These are phyloP conservation scores for Neurospora terricola DNA, from an alignment of 495 filamentous ascomycete genomes.

Conservation along the genomic window DNA sequence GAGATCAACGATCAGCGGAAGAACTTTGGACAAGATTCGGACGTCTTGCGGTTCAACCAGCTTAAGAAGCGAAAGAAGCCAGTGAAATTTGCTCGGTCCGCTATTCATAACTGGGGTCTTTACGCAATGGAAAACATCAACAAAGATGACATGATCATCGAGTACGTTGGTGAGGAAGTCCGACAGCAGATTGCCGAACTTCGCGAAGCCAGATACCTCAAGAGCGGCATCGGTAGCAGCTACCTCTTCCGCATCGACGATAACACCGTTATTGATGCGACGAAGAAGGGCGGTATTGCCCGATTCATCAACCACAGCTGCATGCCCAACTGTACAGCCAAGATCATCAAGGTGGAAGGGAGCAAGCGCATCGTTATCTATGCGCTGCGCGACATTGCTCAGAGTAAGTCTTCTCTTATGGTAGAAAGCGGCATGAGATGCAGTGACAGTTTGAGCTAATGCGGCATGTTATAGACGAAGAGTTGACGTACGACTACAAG, in stretches of 20 bases:
- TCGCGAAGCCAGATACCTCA: conserved; percentile 81
- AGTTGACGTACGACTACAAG: conserved; percentile 99
- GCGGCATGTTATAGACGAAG: conserved; percentile 60
- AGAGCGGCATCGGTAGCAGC: conserved; percentile 92
- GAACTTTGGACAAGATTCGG: conserved; percentile 72
- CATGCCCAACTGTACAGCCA: conserved; percentile 95
- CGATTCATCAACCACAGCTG: conserved; percentile 99
- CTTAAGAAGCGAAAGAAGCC: conserved; percentile 99
- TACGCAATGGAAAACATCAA: conserved; percentile 97
- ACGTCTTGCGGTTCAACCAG: conserved; percentile 94
- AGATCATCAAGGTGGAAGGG: conserved; percentile 99
- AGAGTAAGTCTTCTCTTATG: conserved; percentile 55
- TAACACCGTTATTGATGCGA: conserved; percentile 93
- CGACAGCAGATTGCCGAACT: conserved; percentile 93
- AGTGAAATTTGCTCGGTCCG: conserved; percentile 93
- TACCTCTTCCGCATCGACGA: conserved; percentile 98
- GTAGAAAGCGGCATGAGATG: not conserved
- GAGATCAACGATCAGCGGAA: conserved; percentile 92
- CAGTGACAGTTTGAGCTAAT: conserved; percentile 32
- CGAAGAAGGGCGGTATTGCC: conserved; percentile 95
- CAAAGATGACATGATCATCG: conserved; percentile 99
- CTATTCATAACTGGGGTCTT: conserved; percentile 97
- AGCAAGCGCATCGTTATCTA: conserved; percentile 99
- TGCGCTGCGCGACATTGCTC: conserved; percentile 83
- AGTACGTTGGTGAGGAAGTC: conserved; percentile 97